Evolutionary conservation across 2,329 filamentous ascomycete species (phyloP).

Genomic region (Ascochyta viciae-villosae): DNA sequence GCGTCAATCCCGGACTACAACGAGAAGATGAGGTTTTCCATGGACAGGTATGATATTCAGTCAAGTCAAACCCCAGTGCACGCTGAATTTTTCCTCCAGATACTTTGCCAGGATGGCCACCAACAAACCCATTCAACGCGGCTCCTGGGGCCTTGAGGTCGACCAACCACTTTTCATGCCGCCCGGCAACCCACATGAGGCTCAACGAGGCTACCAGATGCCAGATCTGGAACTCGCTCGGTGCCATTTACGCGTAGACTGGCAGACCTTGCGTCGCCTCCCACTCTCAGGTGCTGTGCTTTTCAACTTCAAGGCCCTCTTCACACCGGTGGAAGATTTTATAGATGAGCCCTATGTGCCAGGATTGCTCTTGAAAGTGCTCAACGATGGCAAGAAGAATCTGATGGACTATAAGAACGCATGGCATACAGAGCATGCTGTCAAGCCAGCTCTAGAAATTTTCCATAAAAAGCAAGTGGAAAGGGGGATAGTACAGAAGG

Average conservation of each 20-base stretch:
- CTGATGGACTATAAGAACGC: constrained; percentile 83
- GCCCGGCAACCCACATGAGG: constrained; percentile 69
- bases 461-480: constrained; percentile 73
- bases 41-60: constrained; percentile 68
- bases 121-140: constrained; percentile 78
- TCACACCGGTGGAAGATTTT: constrained; percentile 76
- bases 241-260: constrained; percentile 78
- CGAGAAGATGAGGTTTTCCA: constrained; percentile 85
- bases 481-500: constrained; percentile 63
- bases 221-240: constrained; percentile 64
- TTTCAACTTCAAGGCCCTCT: constrained; percentile 89
- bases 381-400: constrained; percentile 73
- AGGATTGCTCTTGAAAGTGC: constrained; percentile 69
- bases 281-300: constrained; percentile 77
- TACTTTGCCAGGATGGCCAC: constrained; percentile 81
- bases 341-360: constrained; percentile 77
- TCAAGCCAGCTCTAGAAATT: constrained; percentile 67
- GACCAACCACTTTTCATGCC: constrained; percentile 78
- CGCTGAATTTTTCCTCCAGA: constrained; percentile 49
- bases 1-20: constrained; percentile 79
- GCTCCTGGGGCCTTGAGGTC: constrained; percentile 83
- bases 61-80: too few relatives aligned
- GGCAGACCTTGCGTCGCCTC: constrained; percentile 83
- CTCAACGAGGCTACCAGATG: constrained; percentile 65
- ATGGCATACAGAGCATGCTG: constrained; percentile 78